Percentiles rank a stretch among this genome's conserved stretches.
These are phyloP conservation scores for Mycena polygramma DNA, from an alignment of 768 basidiomycete species.

Conservation along the genomic window DNA sequence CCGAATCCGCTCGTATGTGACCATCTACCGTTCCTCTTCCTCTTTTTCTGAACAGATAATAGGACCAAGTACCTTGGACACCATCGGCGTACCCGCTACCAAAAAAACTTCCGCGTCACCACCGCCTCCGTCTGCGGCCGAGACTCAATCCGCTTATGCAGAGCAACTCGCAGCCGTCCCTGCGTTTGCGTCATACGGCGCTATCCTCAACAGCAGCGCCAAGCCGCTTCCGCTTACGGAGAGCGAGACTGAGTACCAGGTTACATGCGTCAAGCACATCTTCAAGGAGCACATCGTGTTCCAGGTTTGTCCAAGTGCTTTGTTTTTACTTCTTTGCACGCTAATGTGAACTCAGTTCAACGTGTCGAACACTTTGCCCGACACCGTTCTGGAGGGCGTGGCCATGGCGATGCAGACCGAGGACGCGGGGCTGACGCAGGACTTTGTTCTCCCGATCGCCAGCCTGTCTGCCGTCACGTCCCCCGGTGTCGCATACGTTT, in stretches of 20 bases:
- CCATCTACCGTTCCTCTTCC: not conserved
- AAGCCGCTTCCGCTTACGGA: constrained; percentile 91
- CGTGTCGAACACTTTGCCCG: constrained; percentile 95
- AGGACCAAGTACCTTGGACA: constrained; percentile 89
- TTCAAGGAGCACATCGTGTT: constrained; percentile 97
- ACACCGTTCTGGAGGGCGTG: constrained; percentile 94
- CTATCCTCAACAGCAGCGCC: constrained; percentile 87
- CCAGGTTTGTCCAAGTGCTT: constrained; percentile 71
- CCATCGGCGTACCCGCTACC: constrained; percentile 78
- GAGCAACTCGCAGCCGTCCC: constrained; percentile 90
- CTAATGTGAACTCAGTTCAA: constrained; percentile 79
- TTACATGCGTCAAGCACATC: constrained; percentile 95
- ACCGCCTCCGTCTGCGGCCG: constrained; percentile 85
- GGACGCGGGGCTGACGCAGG: constrained; percentile 85
- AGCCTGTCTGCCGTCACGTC: constrained; percentile 77
- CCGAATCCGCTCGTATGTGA: constrained; percentile 85
- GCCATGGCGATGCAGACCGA: constrained; percentile 91
- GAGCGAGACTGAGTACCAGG: constrained; percentile 98
- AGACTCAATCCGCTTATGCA: constrained; percentile 89
- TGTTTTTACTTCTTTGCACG: not conserved
- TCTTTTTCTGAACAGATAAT: constrained; percentile 25
- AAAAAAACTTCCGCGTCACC: constrained; percentile 72
- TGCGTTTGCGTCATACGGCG: constrained; percentile 87
- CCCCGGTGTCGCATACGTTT: constrained; percentile 92
- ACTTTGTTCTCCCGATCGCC: constrained; percentile 92